phyloP scores from a whole-genome alignment of 441 rosid species.

The Gossypium trilobum region DNA sequence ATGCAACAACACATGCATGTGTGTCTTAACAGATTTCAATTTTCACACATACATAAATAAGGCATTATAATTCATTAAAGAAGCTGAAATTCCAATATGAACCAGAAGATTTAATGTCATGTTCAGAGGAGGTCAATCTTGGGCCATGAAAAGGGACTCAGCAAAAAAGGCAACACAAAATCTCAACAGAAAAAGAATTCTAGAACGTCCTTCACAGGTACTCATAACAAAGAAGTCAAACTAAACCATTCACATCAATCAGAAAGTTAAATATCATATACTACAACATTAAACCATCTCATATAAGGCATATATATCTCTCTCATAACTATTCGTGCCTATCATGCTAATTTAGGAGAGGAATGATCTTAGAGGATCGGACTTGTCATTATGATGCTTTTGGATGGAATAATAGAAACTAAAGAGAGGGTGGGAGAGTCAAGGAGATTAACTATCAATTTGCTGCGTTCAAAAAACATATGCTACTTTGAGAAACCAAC shows the following conservation, averaged over 20 bases:
- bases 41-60: neutral
- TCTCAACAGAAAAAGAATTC: neutral
- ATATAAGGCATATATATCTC: neutral
- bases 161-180: neutral
- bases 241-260: neutral
- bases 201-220: neutral
- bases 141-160: neutral
- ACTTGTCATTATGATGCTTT: neutral
- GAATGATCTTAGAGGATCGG: neutral
- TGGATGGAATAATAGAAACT: neutral
- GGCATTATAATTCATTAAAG: neutral
- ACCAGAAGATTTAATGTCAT: neutral
- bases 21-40: neutral
- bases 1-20: neutral
- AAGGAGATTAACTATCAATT: neutral
- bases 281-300: neutral
- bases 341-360: neutral
- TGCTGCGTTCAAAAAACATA: neutral
- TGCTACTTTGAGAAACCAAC: neutral
- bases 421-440: neutral
- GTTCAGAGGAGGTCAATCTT: neutral
- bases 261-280: neutral
- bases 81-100: neutral
- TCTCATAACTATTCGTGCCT: neutral
- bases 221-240: neutral